A percentile compares a stretch with the other conserved stretches of the same genome.
Conservation (phyloP, 257 asterid species). For the Handroanthus guayacan region DNA sequence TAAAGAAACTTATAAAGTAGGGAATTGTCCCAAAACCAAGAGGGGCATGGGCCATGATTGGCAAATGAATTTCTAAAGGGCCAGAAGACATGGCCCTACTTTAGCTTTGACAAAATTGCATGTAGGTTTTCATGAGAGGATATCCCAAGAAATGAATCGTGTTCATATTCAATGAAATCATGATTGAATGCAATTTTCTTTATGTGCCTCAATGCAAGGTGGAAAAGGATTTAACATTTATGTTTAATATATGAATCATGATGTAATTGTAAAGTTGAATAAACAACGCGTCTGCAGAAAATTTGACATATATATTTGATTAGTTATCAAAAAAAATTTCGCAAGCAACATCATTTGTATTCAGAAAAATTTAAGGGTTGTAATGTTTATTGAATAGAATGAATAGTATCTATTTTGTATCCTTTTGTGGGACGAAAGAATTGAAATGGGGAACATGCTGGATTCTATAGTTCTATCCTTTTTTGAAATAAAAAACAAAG, state of each 20-base stretch:
- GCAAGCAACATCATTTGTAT: neutral
- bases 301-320: neutral
- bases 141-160: neutral
- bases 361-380: neutral
- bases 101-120: slow-evolving; percentile 21
- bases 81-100: slow-evolving; percentile 23
- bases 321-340: neutral
- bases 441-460: slow-evolving; percentile 2
- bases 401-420: neutral
- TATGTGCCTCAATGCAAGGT: slow-evolving; percentile 30
- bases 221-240: slow-evolving; percentile 6
- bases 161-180: slow-evolving; percentile 36
- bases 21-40: slow-evolving; percentile 25
- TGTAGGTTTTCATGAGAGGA: slow-evolving; percentile 32
- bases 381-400: neutral
- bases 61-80: slow-evolving; percentile 30
- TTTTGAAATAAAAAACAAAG: neutral
- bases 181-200: slow-evolving; percentile 34
- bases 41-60: slow-evolving; percentile 33
- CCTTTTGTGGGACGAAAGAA: slow-evolving; percentile 23
- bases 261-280: neutral
- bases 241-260: neutral
- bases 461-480: neutral
- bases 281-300: neutral
- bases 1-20: slow-evolving; percentile 28